Evolutionary conservation across 2,329 filamentous ascomycete species (phyloP).

Genomic region (Alternaria rosae): DNA sequence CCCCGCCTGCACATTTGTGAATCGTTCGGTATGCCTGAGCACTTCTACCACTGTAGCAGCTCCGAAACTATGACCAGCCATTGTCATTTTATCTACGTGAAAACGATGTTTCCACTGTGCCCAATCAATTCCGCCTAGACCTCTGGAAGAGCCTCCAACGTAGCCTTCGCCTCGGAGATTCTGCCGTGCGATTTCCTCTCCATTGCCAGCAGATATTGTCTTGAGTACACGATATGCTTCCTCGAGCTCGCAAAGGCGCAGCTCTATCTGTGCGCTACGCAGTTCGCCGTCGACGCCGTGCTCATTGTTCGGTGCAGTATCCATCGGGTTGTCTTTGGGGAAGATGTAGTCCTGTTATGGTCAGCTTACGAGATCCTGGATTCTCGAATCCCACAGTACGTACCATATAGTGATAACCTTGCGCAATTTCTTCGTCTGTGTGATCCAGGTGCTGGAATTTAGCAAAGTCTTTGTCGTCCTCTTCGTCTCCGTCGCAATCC

Average conservation of each 20-base stretch:
- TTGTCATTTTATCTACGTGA: conserved; percentile 64
- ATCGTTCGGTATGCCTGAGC: conserved; percentile 62
- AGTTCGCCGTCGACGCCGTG: conserved; percentile 68
- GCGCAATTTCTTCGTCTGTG: conserved; percentile 47
- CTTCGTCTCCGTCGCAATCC: conserved; percentile 12
- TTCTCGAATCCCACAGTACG: conserved; percentile 9
- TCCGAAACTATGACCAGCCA: conserved; percentile 72
- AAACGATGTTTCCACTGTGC: conserved; percentile 64
- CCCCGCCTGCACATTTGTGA: conserved; percentile 67
- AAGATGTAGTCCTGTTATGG: conserved; percentile 64
- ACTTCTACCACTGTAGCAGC: conserved; percentile 70
- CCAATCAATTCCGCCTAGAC: conserved; percentile 66
- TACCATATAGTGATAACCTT: conserved; percentile 58
- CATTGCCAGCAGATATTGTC: conserved; percentile 64
- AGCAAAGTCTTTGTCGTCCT: conserved; percentile 31
- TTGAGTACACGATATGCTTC: conserved; percentile 66
- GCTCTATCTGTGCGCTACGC: conserved; percentile 67
- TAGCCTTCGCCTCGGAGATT: conserved; percentile 67
- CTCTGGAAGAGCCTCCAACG: conserved; percentile 65
- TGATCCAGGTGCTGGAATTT: conserved; percentile 47
- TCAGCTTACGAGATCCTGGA: conserved; percentile 11
- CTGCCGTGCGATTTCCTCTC: conserved; percentile 57
- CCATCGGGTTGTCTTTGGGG: conserved; percentile 60
- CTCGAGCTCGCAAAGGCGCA: conserved; percentile 70
- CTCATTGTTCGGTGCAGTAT: conserved; percentile 62